These are phyloP conservation scores for Rhizodiscina lignyota DNA, from an alignment of 495 filamentous ascomycete species.

Conservation along the genomic window DNA sequence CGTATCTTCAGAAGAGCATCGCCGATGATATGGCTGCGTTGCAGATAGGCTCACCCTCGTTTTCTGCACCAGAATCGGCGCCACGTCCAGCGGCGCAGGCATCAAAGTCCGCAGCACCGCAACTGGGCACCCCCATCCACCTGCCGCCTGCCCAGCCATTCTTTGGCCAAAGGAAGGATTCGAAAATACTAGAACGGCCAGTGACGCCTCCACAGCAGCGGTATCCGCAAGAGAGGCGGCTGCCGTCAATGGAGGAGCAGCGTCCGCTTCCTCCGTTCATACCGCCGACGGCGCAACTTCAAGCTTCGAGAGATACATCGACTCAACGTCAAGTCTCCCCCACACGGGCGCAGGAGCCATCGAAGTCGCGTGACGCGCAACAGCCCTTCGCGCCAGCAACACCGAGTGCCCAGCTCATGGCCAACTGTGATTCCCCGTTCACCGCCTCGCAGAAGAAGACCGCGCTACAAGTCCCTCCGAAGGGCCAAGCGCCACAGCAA, in stretches of 20 bases:
- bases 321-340: too few relatives aligned
- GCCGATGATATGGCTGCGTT: constrained; percentile 6
- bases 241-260: background rate
- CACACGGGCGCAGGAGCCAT: too few relatives aligned
- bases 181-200: background rate
- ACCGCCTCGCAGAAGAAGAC: too few relatives aligned
- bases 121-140: constrained; percentile 5
- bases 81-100: too few relatives aligned
- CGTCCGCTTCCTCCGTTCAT: background rate
- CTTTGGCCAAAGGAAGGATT: constrained; percentile 3
- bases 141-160: constrained; percentile 15
- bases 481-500: too few relatives aligned
- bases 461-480: too few relatives aligned
- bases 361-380: background rate
- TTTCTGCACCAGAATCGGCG: too few relatives aligned
- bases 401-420: background rate
- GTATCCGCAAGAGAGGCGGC: background rate
- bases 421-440: constrained; percentile 1
- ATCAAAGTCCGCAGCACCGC: background rate
- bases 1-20: background rate
- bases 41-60: constrained; percentile 3
- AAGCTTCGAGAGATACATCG: too few relatives aligned
- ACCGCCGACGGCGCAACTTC: too few relatives aligned
- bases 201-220: background rate
- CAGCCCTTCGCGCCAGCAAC: background rate